A percentile compares a stretch with the other conserved stretches of the same genome.
Evolutionary conservation across 2,329 filamentous ascomycete genomes (phyloP).

Genomic region (Aspergillus vadensis): DNA sequence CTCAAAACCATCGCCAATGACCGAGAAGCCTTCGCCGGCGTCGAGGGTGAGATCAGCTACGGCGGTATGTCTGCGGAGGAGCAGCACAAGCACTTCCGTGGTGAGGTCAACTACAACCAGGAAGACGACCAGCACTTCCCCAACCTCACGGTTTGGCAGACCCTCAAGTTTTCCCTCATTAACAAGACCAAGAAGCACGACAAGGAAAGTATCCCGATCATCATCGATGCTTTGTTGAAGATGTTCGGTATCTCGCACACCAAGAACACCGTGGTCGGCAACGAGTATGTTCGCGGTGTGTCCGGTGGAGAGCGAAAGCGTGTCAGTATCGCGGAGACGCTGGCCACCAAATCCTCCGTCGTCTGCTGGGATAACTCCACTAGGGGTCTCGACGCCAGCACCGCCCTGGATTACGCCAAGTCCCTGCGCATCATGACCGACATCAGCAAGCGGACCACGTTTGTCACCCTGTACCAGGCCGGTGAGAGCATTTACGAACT

Average conservation of each 20-base stretch:
- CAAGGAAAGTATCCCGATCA: conserved; percentile 64
- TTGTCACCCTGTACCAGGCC: conserved; percentile 72
- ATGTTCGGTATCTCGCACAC: conserved; percentile 81
- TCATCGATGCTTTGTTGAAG: conserved; percentile 69
- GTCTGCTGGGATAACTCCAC: conserved; percentile 81
- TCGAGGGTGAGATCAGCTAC: conserved; percentile 71
- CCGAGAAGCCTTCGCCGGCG: conserved; percentile 63
- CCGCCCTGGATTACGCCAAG: conserved; percentile 75
- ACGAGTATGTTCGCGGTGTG: conserved; percentile 71
- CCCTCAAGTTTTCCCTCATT: conserved; percentile 71
- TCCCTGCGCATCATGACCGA: conserved; percentile 74
- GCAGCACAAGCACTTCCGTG: conserved; percentile 68
- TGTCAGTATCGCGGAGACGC: conserved; percentile 75
- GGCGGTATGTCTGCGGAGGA: conserved; percentile 69
- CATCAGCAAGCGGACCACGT: conserved; percentile 68
- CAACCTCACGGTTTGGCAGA: conserved; percentile 74
- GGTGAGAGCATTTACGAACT: conserved; percentile 69
- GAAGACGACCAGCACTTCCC: conserved; percentile 78
- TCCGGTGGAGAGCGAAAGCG: conserved; percentile 80
- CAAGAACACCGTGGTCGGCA: conserved; percentile 72
- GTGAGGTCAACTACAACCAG: conserved; percentile 76
- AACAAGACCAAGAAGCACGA: conserved; percentile 73
- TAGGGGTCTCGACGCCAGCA: conserved; percentile 76
- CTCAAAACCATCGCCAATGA: conserved; percentile 75
- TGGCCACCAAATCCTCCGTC: conserved; percentile 72